Conservation (phyloP, 768 basidiomycete species). For the Hygrocybe coccinea region DNA sequence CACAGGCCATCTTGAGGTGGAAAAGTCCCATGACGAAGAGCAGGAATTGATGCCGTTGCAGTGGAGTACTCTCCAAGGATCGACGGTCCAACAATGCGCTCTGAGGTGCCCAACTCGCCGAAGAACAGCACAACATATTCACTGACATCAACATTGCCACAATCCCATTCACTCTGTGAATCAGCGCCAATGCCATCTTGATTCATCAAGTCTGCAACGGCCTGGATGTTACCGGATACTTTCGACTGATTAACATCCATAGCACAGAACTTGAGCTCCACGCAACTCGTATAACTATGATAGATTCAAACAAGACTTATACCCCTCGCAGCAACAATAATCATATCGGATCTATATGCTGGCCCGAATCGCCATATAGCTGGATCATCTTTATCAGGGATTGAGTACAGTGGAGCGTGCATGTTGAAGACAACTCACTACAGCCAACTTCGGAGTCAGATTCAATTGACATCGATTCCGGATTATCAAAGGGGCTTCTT, state of each 20-base stretch:
- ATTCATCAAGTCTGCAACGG: too few species aligned
- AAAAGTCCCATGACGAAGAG: too few species aligned
- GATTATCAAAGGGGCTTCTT: conserved; percentile 5
- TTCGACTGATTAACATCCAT: too few species aligned
- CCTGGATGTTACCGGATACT: too few species aligned
- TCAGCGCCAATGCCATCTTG: too few species aligned
- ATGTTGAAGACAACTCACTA: background rate
- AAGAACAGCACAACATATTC: background rate
- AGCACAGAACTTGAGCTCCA: too few species aligned
- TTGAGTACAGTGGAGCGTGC: conserved; percentile 1
- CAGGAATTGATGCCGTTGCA: too few species aligned
- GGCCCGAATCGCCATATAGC: conserved; percentile 11
- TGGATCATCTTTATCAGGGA: conserved; percentile 11
- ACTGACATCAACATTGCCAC: background rate
- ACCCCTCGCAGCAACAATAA: conserved; percentile 10
- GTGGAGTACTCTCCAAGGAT: too few species aligned
- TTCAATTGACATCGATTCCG: background rate
- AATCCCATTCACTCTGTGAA: too few species aligned
- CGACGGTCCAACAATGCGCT: too few species aligned
- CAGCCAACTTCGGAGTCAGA: conserved; percentile 2
- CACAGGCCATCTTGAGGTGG: too few species aligned
- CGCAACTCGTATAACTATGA: background rate
- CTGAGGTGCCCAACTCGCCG: too few species aligned
- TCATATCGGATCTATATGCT: conserved; percentile 9
- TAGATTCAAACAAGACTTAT: conserved; percentile 3